These are phyloP conservation scores for Pseudogymnoascus sp. DNA, from an alignment of 2,329 filamentous ascomycete species.

Conservation along the genomic window DNA sequence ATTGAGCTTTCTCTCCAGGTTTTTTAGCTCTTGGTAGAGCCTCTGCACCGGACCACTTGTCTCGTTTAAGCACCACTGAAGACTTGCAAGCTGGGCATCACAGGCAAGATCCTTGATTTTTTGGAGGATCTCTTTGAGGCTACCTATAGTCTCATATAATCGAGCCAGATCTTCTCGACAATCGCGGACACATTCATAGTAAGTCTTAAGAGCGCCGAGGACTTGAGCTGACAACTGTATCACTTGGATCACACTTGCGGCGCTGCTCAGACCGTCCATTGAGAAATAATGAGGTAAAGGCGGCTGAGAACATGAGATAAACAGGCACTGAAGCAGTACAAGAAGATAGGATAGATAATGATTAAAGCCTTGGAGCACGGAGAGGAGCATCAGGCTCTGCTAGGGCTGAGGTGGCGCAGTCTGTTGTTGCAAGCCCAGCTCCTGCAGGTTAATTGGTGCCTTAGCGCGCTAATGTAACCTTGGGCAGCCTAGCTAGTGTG, in stretches of 20 bases:
- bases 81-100: background rate
- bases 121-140: conserved; percentile 11
- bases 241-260: conserved; percentile 13
- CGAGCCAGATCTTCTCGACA: conserved; percentile 16
- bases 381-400: too few species aligned
- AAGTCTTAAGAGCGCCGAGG: conserved; percentile 13
- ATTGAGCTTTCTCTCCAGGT: background rate
- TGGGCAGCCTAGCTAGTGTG: too few species aligned
- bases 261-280: conserved; percentile 16
- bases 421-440: too few species aligned
- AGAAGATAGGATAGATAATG: background rate
- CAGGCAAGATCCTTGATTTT: background rate
- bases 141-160: conserved; percentile 12
- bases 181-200: conserved; percentile 14
- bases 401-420: too few species aligned
- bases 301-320: background rate
- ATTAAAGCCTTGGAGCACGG: background rate
- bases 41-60: background rate
- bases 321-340: background rate
- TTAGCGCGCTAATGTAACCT: too few species aligned
- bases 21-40: background rate
- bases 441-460: too few species aligned
- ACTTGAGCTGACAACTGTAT: conserved; percentile 13
- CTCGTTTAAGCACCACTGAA: background rate
- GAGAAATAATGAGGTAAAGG: background rate